A percentile compares a stretch with the other conserved stretches of the same genome.
phyloP scores from a whole-genome alignment of 2,329 filamentous ascomycete genomes.

The Pestalotiopsis sp. region DNA sequence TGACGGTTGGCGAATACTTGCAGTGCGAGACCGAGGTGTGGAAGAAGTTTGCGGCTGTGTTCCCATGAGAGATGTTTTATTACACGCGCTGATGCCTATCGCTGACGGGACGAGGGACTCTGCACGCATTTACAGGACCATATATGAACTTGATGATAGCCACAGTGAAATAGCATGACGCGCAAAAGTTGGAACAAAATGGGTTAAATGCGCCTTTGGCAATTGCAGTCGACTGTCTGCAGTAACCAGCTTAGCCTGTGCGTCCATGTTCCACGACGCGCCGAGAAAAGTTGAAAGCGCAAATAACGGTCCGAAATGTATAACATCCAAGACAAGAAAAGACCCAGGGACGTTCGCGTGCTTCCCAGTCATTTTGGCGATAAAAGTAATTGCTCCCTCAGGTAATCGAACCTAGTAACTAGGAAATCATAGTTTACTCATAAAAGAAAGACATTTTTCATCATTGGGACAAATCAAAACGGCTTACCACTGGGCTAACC shows the following conservation, averaged over 20 bases:
- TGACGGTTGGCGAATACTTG: not conserved
- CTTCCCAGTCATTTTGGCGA: too few relatives aligned
- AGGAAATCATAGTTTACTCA: not conserved
- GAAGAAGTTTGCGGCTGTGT: not conserved
- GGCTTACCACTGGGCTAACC: not conserved
- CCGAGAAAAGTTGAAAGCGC: too few relatives aligned
- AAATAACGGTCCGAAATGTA: not conserved
- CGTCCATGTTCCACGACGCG: too few relatives aligned
- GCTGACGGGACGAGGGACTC: too few relatives aligned
- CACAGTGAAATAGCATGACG: too few relatives aligned
- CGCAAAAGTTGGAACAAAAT: too few relatives aligned
- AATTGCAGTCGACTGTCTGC: too few relatives aligned
- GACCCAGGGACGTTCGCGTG: not conserved
- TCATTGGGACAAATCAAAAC: not conserved
- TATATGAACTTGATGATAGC: too few relatives aligned
- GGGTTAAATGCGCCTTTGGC: too few relatives aligned
- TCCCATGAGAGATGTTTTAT: not conserved
- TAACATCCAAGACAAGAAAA: not conserved
- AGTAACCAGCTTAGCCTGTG: too few relatives aligned
- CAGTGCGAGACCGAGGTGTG: not conserved
- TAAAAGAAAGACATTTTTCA: not conserved
- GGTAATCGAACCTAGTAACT: not conserved
- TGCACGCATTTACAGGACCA: too few relatives aligned
- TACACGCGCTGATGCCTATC: too few relatives aligned
- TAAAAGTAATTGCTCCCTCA: not conserved